Percentiles rank a stretch among this genome's conserved stretches.
Conservation (phyloP, 2,329 filamentous ascomycete species). For the Lachnum nothofagi region DNA sequence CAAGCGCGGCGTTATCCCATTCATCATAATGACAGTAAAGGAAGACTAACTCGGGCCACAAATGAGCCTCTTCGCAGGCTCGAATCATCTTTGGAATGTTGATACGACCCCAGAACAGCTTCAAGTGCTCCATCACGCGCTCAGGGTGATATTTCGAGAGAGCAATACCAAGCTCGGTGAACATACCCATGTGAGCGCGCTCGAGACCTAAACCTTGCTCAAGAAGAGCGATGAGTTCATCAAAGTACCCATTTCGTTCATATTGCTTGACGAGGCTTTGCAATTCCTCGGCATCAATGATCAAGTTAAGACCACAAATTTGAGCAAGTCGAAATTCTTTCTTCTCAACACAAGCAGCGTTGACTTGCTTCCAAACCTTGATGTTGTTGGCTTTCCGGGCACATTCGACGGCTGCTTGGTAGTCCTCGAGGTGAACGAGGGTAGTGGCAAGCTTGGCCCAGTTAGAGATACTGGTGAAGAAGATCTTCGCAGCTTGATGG, state of each 20-base stretch:
- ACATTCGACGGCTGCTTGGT: conserved; percentile 95
- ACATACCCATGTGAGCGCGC: conserved; percentile 82
- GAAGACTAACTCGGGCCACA: conserved; percentile 98
- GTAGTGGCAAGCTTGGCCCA: conserved; percentile 99
- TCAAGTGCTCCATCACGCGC: conserved; percentile 95
- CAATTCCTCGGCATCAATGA: conserved; percentile 94
- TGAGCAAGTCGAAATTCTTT: conserved; percentile 98
- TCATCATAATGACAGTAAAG: conserved; percentile 98
- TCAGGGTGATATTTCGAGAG: conserved; percentile 93
- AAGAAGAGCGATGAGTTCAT: conserved; percentile 89
- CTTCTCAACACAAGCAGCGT: conserved; percentile 91
- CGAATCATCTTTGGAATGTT: conserved; percentile 97
- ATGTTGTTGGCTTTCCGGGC: conserved; percentile 98
- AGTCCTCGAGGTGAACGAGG: conserved; percentile 92
- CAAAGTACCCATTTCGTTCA: conserved; percentile 94
- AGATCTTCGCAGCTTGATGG: conserved; percentile 97
- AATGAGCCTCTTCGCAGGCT: conserved; percentile 85
- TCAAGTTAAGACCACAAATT: conserved; percentile 97
- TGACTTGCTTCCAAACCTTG: conserved; percentile 98
- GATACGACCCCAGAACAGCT: conserved; percentile 96
- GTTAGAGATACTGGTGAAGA: conserved; percentile 97
- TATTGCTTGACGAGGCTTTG: conserved; percentile 92
- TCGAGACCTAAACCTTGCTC: conserved; percentile 88
- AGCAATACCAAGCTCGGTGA: conserved; percentile 87
- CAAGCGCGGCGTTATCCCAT: conserved; percentile 91